Percentiles rank a stretch among this genome's conserved stretches.
These are phyloP conservation scores for Thielaviopsis punctulata DNA, from an alignment of 2,329 filamentous ascomycete species.

Conservation along the genomic window DNA sequence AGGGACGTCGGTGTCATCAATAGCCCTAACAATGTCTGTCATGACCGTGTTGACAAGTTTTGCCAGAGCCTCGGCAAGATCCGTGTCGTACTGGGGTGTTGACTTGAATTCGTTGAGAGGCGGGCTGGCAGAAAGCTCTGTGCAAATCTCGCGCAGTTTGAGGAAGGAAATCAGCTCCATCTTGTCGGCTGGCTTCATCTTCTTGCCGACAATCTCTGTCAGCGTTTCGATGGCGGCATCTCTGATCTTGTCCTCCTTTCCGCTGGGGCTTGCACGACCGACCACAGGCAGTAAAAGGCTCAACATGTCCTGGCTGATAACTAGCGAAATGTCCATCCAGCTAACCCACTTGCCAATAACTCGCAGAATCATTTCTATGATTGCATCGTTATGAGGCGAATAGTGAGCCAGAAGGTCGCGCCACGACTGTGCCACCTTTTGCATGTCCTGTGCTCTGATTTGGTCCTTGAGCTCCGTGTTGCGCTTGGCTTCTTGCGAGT, in stretches of 20 bases:
- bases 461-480: constrained; percentile 85
- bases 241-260: constrained; percentile 59
- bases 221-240: constrained; percentile 88
- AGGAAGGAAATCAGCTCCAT: constrained; percentile 84
- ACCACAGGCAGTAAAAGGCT: constrained; percentile 72
- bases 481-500: constrained; percentile 61
- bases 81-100: constrained; percentile 80
- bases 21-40: constrained; percentile 68
- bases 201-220: constrained; percentile 91
- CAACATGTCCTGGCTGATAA: constrained; percentile 82
- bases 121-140: constrained; percentile 69
- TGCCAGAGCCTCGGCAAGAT: constrained; percentile 85
- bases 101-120: constrained; percentile 62
- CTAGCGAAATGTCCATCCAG: constrained; percentile 92
- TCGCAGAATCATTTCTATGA: constrained; percentile 77
- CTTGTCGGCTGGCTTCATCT: constrained; percentile 91
- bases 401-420: constrained; percentile 75
- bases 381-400: constrained; percentile 46
- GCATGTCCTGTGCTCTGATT: constrained; percentile 70
- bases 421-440: constrained; percentile 79
- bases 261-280: constrained; percentile 40
- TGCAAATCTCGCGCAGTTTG: constrained; percentile 70
- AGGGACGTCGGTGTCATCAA: constrained; percentile 50
- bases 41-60: constrained; percentile 87
- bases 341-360: constrained; percentile 95